Evolutionary conservation across 1,284 basidiomycete genomes (phyloP).

Genomic region (Megacollybia platyphylla): DNA sequence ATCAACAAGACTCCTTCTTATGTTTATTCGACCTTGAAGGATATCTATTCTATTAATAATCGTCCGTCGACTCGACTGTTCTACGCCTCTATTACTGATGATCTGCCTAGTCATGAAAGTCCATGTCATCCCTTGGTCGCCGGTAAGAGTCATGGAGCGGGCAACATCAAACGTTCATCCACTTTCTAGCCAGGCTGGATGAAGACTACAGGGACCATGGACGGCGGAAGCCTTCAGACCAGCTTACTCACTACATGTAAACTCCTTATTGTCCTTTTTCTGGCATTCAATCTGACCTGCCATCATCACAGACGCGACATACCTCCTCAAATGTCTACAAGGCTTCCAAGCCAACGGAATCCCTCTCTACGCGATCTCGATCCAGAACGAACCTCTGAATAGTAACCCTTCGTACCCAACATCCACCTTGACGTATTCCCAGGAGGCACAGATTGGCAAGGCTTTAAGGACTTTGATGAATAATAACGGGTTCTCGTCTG

Average conservation of each 20-base stretch:
- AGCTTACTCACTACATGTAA: conserved; percentile 12
- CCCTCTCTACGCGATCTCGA: conserved; percentile 16
- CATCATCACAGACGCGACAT: conserved; percentile 15
- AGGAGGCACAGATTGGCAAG: conserved; percentile 16
- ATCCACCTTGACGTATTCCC: conserved; percentile 11
- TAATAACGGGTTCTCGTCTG: conserved; percentile 16
- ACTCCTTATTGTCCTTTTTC: conserved; percentile 2
- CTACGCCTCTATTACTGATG: neutral
- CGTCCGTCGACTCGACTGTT: conserved; percentile 1
- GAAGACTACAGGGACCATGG: conserved; percentile 17
- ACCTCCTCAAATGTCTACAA: conserved; percentile 20
- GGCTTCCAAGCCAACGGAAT: conserved; percentile 17
- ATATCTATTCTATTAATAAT: conserved; percentile 19
- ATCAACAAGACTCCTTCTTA: conserved; percentile 18
- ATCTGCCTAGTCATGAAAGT: conserved; percentile 12
- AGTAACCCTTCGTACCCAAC: conserved; percentile 19
- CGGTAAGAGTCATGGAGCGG: conserved; percentile 11
- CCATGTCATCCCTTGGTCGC: conserved; percentile 21
- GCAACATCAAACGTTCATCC: neutral
- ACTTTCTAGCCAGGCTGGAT: conserved; percentile 19
- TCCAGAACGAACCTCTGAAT: conserved; percentile 23
- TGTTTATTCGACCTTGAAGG: conserved; percentile 17
- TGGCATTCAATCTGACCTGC: neutral
- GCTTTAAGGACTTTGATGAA: conserved; percentile 18
- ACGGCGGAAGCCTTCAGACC: conserved; percentile 15